Base-by-base conservation (phyloP, 2,329 filamentous ascomycete genomes). In the Colletotrichum scovillei region DNA sequence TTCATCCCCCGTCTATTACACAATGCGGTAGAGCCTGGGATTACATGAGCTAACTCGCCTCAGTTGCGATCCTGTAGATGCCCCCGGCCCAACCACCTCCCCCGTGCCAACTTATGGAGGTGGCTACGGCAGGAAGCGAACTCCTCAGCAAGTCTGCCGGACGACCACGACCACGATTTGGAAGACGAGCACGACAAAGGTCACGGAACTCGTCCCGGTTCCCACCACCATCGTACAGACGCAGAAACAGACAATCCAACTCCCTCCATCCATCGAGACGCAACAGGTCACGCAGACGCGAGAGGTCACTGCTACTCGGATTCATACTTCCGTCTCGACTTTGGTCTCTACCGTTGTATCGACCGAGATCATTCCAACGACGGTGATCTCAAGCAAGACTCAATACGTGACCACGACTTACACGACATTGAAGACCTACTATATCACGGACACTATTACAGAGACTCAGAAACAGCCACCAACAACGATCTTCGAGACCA, bases 111-210 rank as follows among this genome's bases (percentile, higher is more conserved):
- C 67, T 8, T 62, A 69, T 12, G 67, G 70, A 14, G 63, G 62
- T 14, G 49, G 58, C 0, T 28, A 32, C 9, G 59, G 52, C 12
- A 26, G 59, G 32, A 72, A 69, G 56, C 52, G 65, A 5, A 59
- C 69, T 5, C 49, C 53, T 8, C 62, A 71, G 5, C 22, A 77
- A 64, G 16, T 70, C 22, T 53, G 76, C 67, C 38, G 77, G 75
- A 59, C 76, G 28, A 76, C 60, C 35, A 76, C 75, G 8, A 68
- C 71, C 0, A 75, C 72, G 5, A 60, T 74, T 9, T 77, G 76
- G 46, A 73, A 69, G 9, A 78, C 76, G 2, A 72, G 65, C 11
- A 74, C 75, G 11, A 67, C 69, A 22, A 74, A 74, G 14, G 68
- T 70, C 5, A 74, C 72, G 1, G 68, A 75, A 8, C 22, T 66